Base-by-base conservation (phyloP, 2,329 filamentous ascomycete genomes). In the Emericellopsis atlantica region DNA sequence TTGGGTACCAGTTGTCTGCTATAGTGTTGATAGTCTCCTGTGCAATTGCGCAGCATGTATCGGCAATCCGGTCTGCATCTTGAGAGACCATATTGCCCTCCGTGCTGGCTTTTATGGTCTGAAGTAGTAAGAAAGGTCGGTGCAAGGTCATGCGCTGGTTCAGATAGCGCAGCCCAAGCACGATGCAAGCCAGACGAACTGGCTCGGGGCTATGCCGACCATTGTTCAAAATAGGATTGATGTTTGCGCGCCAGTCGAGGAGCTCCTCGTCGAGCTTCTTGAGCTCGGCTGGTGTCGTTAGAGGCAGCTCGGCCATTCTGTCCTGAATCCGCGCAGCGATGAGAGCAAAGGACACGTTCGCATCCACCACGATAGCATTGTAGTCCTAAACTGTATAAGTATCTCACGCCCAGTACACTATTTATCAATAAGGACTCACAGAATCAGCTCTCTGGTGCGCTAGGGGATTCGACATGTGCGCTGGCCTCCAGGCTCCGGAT, bases 261-360 rank as follows among this genome's bases (percentile, higher is more conserved):
- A 40, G 39, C 21, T 40, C 39, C 15, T 36, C 21, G 39, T 40
- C 32, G 21, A 40, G 33, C n/a, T 34, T 21, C 15, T 40, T 36
- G 18, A 40, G n/a, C 18, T 40, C 39, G 22, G 16, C 4, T 14
- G n/a, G 21, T 7, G 33, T 18, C 7, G 34, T 16, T 15, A 40
- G 14, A 8, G 39, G 32, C 11, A 36, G 29, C 21, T 29, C 29
- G 39, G 39, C 39, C 29, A 40, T 34, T 15, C 39, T 24, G 31
- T 40, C 31, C 39, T 40, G 39, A 32, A 40, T 36, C 6, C 39
- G 31, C 5, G 39, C 39, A 12, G 39, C 39, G 12, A 40, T 40
- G 16, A 21, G 15, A 3, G 16, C 36, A n/a, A 34, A 40, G 14
- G 39, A 34, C 6, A 32, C 39, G 16, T 32, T 40, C 6, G 32